These are phyloP conservation scores for Paracamarosporium sp. DNA, from an alignment of 2,329 filamentous ascomycete species.

Conservation along the genomic window DNA sequence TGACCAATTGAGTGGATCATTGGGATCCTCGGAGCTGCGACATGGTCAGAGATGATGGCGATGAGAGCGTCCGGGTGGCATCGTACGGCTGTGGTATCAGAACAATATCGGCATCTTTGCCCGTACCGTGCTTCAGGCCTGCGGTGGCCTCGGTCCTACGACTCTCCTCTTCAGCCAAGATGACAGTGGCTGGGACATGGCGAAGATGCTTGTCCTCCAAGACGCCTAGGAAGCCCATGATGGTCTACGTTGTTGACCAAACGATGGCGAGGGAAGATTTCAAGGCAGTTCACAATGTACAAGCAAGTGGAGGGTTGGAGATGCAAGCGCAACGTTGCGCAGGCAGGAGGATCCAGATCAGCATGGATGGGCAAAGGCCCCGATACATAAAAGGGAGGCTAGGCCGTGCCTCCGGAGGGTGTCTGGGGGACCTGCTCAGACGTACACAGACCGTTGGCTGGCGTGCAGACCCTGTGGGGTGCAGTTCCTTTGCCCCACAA, in stretches of 20 bases:
- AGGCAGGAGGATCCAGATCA: not conserved
- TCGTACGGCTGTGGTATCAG: slow-evolving; percentile 43
- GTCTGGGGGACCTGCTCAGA: slow-evolving; percentile 4
- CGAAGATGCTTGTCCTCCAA: slow-evolving; percentile 40
- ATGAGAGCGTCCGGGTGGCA: not conserved
- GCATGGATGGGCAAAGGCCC: not conserved
- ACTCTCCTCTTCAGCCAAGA: slow-evolving; percentile 33
- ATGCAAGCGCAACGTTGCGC: not conserved
- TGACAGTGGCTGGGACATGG: slow-evolving; percentile 44
- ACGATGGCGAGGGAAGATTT: not conserved
- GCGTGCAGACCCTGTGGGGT: slow-evolving; percentile 7
- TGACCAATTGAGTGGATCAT: slow-evolving; percentile 46
- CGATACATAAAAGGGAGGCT: not conserved
- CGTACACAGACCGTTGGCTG: slow-evolving; percentile 2
- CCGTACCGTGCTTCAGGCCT: slow-evolving; percentile 40
- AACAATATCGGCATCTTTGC: slow-evolving; percentile 40
- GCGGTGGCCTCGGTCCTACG: slow-evolving; percentile 20
- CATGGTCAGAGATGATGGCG: slow-evolving; percentile 27
- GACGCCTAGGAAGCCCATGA: slow-evolving; percentile 44
- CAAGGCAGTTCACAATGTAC: too few relatives aligned
- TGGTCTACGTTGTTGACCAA: not conserved
- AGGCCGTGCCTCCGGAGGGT: not conserved
- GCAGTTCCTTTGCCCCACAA: slow-evolving; percentile 4
- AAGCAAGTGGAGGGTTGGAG: not conserved
- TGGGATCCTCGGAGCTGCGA: slow-evolving; percentile 40